phyloP scores from a whole-genome alignment of 352 stramenopile genomes.

The Phytophthora palmivora region DNA sequence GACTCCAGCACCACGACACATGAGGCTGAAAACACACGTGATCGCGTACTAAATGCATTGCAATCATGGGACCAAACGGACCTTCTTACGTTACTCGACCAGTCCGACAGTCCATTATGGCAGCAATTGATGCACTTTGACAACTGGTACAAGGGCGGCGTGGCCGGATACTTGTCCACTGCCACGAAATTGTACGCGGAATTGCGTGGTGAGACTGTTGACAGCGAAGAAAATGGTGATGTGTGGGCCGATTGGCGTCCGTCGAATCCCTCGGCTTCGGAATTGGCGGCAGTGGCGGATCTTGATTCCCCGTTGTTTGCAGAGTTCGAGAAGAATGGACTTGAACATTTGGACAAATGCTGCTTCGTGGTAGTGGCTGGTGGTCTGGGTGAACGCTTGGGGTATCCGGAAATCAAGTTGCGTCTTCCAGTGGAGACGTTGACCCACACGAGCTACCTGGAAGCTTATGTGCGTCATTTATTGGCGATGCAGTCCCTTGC shows the following conservation, averaged over 20 bases:
- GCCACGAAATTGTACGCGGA: constrained; percentile 54
- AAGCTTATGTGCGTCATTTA: constrained; percentile 95
- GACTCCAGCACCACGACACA: constrained; percentile 14
- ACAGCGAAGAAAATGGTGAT: constrained; percentile 8
- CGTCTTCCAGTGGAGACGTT: constrained; percentile 94
- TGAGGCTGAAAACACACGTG: constrained; percentile 1
- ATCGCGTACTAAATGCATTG: constrained; percentile 36
- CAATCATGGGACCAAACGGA: constrained; percentile 50
- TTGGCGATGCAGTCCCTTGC: constrained; percentile 86
- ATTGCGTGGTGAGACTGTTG: constrained; percentile 28
- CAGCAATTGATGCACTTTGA: constrained; percentile 69
- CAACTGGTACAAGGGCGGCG: constrained; percentile 66
- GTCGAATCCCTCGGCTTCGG: constrained; percentile 49
- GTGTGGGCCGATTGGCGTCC: constrained; percentile 55
- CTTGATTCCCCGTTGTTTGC: constrained; percentile 48
- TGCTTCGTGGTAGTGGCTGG: constrained; percentile 98
- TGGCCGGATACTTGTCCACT: constrained; percentile 61
- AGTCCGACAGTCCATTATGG: constrained; percentile 30
- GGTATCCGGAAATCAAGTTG: constrained; percentile 97
- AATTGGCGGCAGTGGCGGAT: constrained; percentile 34
- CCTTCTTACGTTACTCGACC: constrained; percentile 45
- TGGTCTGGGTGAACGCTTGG: constrained; percentile 96
- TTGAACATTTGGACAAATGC: constrained; percentile 74
- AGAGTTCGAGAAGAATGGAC: constrained; percentile 59
- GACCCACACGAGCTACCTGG: constrained; percentile 92